These are phyloP conservation scores for Apostasia shenzhenica DNA, from an alignment of 106 monocot species.

Conservation along the genomic window DNA sequence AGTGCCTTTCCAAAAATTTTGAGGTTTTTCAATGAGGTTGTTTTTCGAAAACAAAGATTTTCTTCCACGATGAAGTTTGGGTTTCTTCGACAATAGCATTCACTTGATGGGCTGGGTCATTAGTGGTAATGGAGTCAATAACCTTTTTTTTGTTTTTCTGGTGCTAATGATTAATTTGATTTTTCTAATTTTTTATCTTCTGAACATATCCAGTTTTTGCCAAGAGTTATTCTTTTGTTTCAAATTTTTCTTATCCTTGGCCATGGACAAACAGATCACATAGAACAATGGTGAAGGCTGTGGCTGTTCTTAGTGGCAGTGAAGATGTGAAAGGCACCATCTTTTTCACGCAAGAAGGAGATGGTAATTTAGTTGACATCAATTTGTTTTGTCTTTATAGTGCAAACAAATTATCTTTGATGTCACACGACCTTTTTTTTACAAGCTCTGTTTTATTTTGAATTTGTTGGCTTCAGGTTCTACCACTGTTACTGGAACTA, in stretches of 20 bases:
- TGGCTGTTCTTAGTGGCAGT: conserved; percentile 39
- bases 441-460: not conserved
- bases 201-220: not conserved
- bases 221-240: not conserved
- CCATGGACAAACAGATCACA: conserved; percentile 16
- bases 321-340: conserved; percentile 49
- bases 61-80: no score
- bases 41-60: no score
- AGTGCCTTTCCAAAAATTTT: no score
- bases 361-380: conserved; percentile 28
- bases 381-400: not conserved
- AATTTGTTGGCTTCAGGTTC: conserved; percentile 29
- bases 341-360: conserved; percentile 52
- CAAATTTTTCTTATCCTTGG: not conserved
- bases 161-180: no score
- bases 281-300: conserved; percentile 59
- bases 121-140: no score
- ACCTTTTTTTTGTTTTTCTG: no score
- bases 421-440: not conserved
- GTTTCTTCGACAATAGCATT: no score
- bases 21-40: no score
- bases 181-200: no score
- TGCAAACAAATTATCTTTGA: no score
- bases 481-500: conserved; percentile 37
- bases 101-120: no score